Evolutionary conservation across 2,329 filamentous ascomycete genomes (phyloP), one percentile per base, ranked within the genome.

Genomic region (Onygenales sp.): DNA sequence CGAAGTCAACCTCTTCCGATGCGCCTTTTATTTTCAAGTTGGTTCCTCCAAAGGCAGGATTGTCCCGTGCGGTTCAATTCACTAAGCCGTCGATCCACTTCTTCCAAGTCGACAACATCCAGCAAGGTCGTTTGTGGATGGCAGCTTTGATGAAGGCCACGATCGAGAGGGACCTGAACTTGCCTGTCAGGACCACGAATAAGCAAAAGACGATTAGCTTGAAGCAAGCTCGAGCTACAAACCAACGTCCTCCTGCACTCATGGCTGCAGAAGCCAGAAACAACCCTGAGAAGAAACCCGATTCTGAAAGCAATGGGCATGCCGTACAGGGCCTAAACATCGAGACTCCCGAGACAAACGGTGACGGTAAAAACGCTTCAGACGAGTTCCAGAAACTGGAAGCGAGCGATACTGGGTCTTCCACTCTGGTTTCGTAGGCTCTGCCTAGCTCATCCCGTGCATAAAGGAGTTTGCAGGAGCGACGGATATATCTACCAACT

Each of bases 11-110:
- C 17, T 11, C 39, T 13, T 7, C n/a, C 13, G 50, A 45, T 46
- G 86, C 88, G 54, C 87, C 94, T 66, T 98, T 98, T 73, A 97
- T 97, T 64, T 98, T 98, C 80, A 98, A 98, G 73, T 83, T 98
- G 7, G 85, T 95, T 6, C 93, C 93, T 1, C 93, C 93, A 0
- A 87, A 92, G 56, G 82, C 86, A 5, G 92, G 91, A 9, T 79
- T 95, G 8, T 89, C 90, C 9, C 85, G 89, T 54, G 93, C 90
- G 0, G 92, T 98, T 54, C 95, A 91, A 66, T 98, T 98, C 67
- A 98, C 93, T 1, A 96, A 96, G 69, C 93, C 93, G 4, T 93
- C 90, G 7, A 88, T 96, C 41, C 93, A 98, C 69, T 97, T 96
- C 69, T 98, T 98, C 69, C 93, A 94, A 5, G 90, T 96, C 21